These are phyloP conservation scores for Oldenlandia corymbosa DNA, from an alignment of 257 asterid genomes.

Conservation along the genomic window DNA sequence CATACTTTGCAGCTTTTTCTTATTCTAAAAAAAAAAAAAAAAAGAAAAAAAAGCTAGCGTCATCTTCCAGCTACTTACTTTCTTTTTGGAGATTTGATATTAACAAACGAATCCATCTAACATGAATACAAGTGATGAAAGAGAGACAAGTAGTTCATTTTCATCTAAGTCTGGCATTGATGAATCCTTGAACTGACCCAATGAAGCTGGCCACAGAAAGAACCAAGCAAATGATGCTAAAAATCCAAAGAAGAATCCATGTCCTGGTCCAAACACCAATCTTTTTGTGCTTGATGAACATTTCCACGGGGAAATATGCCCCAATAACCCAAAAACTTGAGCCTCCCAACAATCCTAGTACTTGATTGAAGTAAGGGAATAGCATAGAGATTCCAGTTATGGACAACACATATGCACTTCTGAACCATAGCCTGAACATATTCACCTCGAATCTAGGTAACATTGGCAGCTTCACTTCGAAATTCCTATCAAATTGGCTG, in stretches of 20 bases:
- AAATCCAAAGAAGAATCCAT: slow-evolving; percentile 49
- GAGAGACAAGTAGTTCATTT: no score
- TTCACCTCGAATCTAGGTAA: slow-evolving; percentile 42
- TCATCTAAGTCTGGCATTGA: slow-evolving; percentile 38
- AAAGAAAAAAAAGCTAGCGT: no score
- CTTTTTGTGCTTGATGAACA: slow-evolving; percentile 50
- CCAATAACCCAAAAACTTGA: slow-evolving; percentile 60
- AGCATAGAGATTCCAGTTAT: slow-evolving; percentile 43
- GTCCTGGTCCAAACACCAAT: slow-evolving; percentile 46
- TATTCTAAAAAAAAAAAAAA: no score
- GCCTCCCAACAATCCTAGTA: slow-evolving; percentile 60
- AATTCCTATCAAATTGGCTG: slow-evolving; percentile 30
- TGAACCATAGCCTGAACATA: slow-evolving; percentile 51
- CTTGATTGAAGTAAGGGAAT: slow-evolving; percentile 67
- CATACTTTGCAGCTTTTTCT: no score
- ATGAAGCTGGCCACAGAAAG: slow-evolving; percentile 42
- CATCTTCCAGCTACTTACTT: no score
- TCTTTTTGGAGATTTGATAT: no score
- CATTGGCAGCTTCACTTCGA: slow-evolving; percentile 37
- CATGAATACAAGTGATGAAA: neutral
- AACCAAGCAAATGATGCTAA: slow-evolving; percentile 39
- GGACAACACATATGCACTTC: slow-evolving; percentile 54
- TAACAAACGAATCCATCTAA: no score
- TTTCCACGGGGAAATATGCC: slow-evolving; percentile 60
- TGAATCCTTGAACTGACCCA: slow-evolving; percentile 57